Evolutionary conservation across 1,284 basidiomycete species (phyloP), one percentile per base, ranked within the genome.

Genomic region (Tremellales sp.): DNA sequence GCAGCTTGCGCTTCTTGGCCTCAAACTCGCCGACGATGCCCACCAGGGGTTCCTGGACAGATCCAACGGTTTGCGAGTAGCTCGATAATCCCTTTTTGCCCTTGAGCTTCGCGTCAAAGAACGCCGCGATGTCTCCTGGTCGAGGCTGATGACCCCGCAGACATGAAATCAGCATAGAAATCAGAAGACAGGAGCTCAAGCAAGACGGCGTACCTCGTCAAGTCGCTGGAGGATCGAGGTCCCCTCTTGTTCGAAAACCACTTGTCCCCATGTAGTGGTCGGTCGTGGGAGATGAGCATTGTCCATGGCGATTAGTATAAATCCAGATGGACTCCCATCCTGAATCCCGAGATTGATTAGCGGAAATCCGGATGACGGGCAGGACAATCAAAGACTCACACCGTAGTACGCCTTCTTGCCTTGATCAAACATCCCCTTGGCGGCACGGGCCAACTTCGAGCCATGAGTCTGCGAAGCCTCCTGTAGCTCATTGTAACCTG

Each of bases 21-120:
- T 93, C 91, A 63, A 84, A 86, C 58, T 93, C 91, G 37, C 77
- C 77, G 26, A 94, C 80, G 26, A 95, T 74, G 8, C 83, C 91
- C 10, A 87, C 74, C 8, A 87, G 63, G 4, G 83, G 80, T 47
- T 82, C 79, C n/a, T 75, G 71, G 3, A 74, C 74, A n/a, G 77
- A 79, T 3, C 77, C 78, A 3, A 83, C 80, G 4, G 73, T 82
- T 77, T 64, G 74, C 73, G 76, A 78, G 66, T 94, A 93, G 39
- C 78, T 75, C 40, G 84, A 79, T 42, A 94, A 68, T 1, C 75
- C 76, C 69, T 90, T 93, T 64, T 90, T 86, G 0, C 92, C 91
- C 67, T 90, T 92, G 61, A 97, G 76, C 66, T 81, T 84, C 43
- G 86, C 87, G 45, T 88, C 86, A 45, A 78, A 74, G 56, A 93